Evolutionary conservation across 352 stramenopile species (phyloP).

Genomic region (Globisporangium cylindrosporum): DNA sequence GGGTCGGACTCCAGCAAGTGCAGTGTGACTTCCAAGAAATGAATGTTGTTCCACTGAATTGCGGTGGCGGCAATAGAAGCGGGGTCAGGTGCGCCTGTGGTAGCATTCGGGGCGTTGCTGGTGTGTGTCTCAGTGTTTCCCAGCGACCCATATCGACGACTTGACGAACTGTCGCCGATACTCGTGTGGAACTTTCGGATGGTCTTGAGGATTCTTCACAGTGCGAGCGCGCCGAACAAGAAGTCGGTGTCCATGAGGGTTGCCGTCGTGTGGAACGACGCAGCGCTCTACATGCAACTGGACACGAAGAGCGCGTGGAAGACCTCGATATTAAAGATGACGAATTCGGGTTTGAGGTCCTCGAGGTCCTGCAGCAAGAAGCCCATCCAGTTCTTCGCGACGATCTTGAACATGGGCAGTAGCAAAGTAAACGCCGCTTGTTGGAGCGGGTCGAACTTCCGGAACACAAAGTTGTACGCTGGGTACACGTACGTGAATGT

Average conservation of each 20-base stretch:
- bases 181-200: background rate
- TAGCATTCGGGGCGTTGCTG: no score
- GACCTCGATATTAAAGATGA: conserved; percentile 57
- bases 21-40: background rate
- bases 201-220: background rate
- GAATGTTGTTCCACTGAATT: background rate
- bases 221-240: conserved; percentile 26
- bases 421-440: conserved; percentile 26
- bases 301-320: conserved; percentile 50
- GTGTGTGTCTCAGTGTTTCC: no score
- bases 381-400: background rate
- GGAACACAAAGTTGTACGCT: conserved; percentile 30
- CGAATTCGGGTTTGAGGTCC: conserved; percentile 35
- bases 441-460: conserved; percentile 1
- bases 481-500: conserved; percentile 25
- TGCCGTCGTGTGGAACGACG: conserved; percentile 26
- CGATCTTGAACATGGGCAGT: conserved; percentile 29
- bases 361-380: conserved; percentile 9
- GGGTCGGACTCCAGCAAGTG: background rate
- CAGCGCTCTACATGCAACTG: conserved; percentile 30
- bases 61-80: background rate
- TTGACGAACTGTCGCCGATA: background rate
- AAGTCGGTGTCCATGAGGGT: conserved; percentile 33
- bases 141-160: background rate
- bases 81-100: no score